A percentile compares a stretch with the other conserved stretches of the same genome.
Conservation (phyloP, 805 yeast species). For the Saccharomycopsis capsularis region DNA sequence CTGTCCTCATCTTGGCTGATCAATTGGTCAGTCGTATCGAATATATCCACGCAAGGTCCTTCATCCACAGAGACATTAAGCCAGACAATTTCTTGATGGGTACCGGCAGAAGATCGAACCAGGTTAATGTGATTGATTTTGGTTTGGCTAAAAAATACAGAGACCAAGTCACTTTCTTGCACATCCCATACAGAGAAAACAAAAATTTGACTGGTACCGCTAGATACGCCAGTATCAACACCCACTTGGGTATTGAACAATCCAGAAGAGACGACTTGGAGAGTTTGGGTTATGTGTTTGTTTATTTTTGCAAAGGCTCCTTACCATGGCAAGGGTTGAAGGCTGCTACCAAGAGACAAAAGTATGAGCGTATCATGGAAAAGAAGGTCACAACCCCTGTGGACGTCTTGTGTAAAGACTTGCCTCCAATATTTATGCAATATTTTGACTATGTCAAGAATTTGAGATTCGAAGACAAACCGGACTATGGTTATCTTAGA, state of each 20-base stretch:
- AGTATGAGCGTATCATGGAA: constrained; percentile 93
- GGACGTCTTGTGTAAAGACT: constrained; percentile 79
- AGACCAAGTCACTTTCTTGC: constrained; percentile 89
- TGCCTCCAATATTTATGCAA: constrained; percentile 84
- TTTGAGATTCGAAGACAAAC: constrained; percentile 90
- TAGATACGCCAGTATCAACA: constrained; percentile 89
- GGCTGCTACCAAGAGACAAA: constrained; percentile 95
- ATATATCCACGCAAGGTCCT: constrained; percentile 91
- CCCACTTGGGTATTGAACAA: constrained; percentile 96
- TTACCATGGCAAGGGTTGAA: constrained; percentile 98
- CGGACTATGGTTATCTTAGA: constrained; percentile 86
- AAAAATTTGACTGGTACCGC: constrained; percentile 97
- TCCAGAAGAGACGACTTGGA: constrained; percentile 95
- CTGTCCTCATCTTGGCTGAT: constrained; percentile 87
- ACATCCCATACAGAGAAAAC: constrained; percentile 93
- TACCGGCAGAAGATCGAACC: constrained; percentile 89
- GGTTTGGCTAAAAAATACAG: constrained; percentile 91
- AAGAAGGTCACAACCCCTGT: constrained; percentile 87
- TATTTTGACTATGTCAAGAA: constrained; percentile 86
- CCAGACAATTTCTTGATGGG: constrained; percentile 82
- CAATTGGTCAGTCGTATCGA: constrained; percentile 92
- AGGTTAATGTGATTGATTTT: constrained; percentile 88
- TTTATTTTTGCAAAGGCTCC: constrained; percentile 91
- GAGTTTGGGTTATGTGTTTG: constrained; percentile 87
- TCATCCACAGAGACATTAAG: constrained; percentile 76